phyloP scores from a whole-genome alignment of 176 grass and related monocot genomes.

The Ampelocalamus luodianensis region DNA sequence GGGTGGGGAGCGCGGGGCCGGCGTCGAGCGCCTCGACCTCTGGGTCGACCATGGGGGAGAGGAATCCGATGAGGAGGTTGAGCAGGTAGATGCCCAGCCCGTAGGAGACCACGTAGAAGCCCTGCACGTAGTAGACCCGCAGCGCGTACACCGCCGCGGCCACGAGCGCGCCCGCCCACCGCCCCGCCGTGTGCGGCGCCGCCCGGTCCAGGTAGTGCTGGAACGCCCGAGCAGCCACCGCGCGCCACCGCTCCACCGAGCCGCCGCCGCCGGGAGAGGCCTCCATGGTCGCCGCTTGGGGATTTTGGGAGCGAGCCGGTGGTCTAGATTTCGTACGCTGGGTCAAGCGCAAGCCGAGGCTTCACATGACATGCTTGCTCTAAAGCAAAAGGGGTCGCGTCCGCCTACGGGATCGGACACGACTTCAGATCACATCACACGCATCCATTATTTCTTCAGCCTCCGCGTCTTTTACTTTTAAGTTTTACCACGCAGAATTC shows the following conservation, averaged over 20 bases:
- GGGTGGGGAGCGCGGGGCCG: constrained; percentile 47
- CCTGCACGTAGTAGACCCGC: constrained; percentile 81
- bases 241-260: constrained; percentile 61
- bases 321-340: no score
- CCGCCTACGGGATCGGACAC: background rate
- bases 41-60: constrained; percentile 94
- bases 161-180: constrained; percentile 70
- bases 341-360: background rate
- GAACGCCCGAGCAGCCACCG: constrained; percentile 70
- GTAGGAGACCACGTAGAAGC: constrained; percentile 91
- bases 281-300: constrained; percentile 47
- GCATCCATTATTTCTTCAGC: background rate
- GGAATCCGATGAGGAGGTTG: constrained; percentile 98
- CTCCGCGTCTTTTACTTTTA: no score
- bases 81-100: constrained; percentile 95
- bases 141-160: constrained; percentile 70
- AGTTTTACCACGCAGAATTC: background rate
- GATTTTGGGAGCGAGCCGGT: constrained; percentile 6
- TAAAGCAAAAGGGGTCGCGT: no score
- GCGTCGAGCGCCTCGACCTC: constrained; percentile 55
- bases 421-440: no score
- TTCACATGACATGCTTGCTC: no score
- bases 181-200: constrained; percentile 69
- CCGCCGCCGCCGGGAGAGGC: constrained; percentile 28
- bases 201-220: constrained; percentile 93